Evolutionary conservation across 1,284 basidiomycete species (phyloP), one percentile per base, ranked within the genome.

Genomic region (Moesziomyces antarcticus): DNA sequence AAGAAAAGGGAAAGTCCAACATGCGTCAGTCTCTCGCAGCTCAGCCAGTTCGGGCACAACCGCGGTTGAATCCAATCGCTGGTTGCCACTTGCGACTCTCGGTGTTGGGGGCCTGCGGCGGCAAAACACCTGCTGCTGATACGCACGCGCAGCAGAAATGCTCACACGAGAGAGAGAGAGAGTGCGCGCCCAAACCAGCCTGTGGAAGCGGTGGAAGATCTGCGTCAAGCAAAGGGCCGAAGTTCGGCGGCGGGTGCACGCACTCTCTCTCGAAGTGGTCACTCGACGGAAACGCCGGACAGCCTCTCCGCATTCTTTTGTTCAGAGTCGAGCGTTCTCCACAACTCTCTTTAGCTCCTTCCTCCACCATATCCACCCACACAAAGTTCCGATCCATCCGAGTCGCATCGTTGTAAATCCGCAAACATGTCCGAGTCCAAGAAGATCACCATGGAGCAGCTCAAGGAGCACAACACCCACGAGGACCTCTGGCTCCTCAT

Each of bases 401-500:
- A 40, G 18, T 40, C 37, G 37, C 16, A 40, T 18, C 37, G 37
- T 18, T 18, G 16, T 35, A 27, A 43, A 48, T 46, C 25, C 69
- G 52, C 42, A 47, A 62, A 54, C 41, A 69, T 62, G 69, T 60
- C 61, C 46, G 58, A 73, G 50, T 45, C 55, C 46, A 79, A 80
- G 71, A 72, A 66, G 61, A 77, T 83, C 70, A 81, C 80, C 55
- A 78, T 80, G 70, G 79, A 77, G 46, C 59, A 83, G 75, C 70
- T 83, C 55, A 66, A 62, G 56, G 24, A 82, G 70, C 82, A 83
- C 80, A 73, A 65, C 57, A 56, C 62, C 40, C 70, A 80, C 52
- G 73, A 80, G 3, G 74, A 81, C 56, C 82, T 83, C 52, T 83
- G 82, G 82, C 76, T 83, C 52, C 71, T 82, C 63, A 78, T 83